Evolutionary conservation across 345 rosid genomes (phyloP).

Genomic region (Lumnitzera racemosa): DNA sequence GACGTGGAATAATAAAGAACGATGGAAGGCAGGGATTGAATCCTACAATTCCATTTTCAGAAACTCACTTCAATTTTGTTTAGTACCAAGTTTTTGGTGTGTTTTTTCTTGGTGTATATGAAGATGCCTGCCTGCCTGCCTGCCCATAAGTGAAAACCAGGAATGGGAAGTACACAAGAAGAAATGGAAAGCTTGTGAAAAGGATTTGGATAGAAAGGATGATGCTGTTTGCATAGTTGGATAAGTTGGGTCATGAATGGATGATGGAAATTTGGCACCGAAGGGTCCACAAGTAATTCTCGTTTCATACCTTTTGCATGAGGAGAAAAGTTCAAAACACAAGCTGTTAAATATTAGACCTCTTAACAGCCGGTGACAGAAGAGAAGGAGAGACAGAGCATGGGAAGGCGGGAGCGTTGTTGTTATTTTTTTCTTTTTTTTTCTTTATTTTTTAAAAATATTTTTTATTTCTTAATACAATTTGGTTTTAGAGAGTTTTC

Average conservation of each 20-base stretch:
- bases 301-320: constrained; percentile 28
- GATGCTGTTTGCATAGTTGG: not conserved
- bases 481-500: not conserved
- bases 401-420: not conserved
- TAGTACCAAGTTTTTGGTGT: constrained; percentile 12
- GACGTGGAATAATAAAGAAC: not conserved
- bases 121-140: not conserved
- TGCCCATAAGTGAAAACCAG: not conserved
- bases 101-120: constrained; percentile 6
- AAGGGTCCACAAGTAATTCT: not conserved
- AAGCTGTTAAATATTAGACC: constrained; percentile 51
- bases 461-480: not conserved
- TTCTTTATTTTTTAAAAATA: no score
- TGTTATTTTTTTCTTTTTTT: no score
- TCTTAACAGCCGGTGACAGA: constrained; percentile 30
- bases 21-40: not conserved
- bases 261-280: constrained; percentile 14
- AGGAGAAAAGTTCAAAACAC: constrained; percentile 15
- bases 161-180: not conserved
- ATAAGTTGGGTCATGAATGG: constrained; percentile 29
- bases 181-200: not conserved
- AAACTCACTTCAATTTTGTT: constrained; percentile 5
- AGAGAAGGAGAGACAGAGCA: constrained; percentile 2
- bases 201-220: not conserved
- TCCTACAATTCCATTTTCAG: not conserved